These are phyloP conservation scores for Cynara cardunculus DNA, from an alignment of 129 eudicot species.

Conservation along the genomic window DNA sequence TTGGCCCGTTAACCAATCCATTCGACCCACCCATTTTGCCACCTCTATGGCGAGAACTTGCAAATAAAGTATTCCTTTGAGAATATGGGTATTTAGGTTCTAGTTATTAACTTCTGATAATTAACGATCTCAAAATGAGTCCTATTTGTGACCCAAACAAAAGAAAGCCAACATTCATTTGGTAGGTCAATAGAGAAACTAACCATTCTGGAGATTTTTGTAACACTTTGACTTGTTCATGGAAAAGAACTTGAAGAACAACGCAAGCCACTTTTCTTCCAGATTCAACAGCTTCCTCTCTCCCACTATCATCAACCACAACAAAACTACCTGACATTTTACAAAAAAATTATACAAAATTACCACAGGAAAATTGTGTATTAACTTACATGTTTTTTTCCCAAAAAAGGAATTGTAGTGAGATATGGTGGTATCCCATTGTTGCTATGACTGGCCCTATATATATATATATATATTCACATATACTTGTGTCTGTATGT, in stretches of 20 bases:
- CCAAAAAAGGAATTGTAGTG: not conserved
- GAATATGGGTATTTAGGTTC: not conserved
- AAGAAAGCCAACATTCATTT: not conserved
- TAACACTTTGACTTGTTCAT: constrained; percentile 66
- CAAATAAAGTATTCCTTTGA: not conserved
- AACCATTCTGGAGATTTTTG: constrained; percentile 74
- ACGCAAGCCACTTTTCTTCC: constrained; percentile 83
- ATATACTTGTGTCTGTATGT: no score
- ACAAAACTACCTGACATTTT: constrained; percentile 66
- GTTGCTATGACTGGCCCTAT: not conserved
- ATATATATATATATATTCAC: not conserved
- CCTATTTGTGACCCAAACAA: not conserved
- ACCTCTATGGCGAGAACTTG: no score
- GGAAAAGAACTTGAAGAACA: constrained; percentile 75
- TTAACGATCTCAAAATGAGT: not conserved
- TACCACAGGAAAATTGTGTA: not conserved
- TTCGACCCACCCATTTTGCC: no score
- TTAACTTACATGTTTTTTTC: not conserved
- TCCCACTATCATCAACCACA: constrained; percentile 86
- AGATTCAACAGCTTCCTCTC: constrained; percentile 71
- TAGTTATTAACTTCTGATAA: not conserved
- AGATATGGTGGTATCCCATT: not conserved
- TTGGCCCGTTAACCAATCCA: no score
- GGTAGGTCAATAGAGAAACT: constrained; percentile 5
- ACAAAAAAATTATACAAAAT: not conserved